Conservation (phyloP, 495 filamentous ascomycete genomes). For the Penicillium daleae region DNA sequence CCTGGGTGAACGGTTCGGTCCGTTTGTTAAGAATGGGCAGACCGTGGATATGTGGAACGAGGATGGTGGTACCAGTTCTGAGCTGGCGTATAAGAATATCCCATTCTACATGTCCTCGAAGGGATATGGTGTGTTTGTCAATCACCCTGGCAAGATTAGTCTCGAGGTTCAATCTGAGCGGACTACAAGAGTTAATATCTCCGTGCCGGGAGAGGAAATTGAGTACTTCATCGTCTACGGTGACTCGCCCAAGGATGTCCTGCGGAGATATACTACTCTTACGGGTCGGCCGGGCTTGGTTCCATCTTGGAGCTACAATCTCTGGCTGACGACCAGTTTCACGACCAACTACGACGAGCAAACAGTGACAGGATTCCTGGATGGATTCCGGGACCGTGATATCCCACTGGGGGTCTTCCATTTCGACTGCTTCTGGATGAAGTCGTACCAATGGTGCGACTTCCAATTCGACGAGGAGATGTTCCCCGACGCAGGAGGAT, state of each 20-base stretch:
- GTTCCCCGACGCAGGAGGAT: constrained; percentile 69
- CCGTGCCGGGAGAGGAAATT: constrained; percentile 62
- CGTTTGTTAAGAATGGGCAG: constrained; percentile 72
- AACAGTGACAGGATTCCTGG: constrained; percentile 68
- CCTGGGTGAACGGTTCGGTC: constrained; percentile 71
- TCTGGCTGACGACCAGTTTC: constrained; percentile 73
- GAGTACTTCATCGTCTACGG: constrained; percentile 69
- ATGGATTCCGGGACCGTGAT: constrained; percentile 66
- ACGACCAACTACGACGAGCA: constrained; percentile 71
- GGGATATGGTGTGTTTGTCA: constrained; percentile 74
- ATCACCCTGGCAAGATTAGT: constrained; percentile 60
- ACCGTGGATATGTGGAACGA: constrained; percentile 70
- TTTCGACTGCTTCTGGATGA: constrained; percentile 71
- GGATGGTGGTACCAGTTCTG: constrained; percentile 71
- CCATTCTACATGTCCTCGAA: constrained; percentile 70
- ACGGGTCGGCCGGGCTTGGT: constrained; percentile 63
- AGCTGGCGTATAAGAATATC: constrained; percentile 76
- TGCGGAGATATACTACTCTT: constrained; percentile 63
- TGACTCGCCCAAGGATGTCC: constrained; percentile 66
- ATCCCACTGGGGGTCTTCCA: constrained; percentile 73
- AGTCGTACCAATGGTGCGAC: constrained; percentile 73
- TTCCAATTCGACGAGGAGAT: constrained; percentile 69
- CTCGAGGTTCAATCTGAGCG: constrained; percentile 71
- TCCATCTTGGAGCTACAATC: constrained; percentile 70
- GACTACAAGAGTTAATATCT: constrained; percentile 65